Base-by-base conservation (phyloP, 2,329 filamentous ascomycete species). In the Botrytis cinerea region DNA sequence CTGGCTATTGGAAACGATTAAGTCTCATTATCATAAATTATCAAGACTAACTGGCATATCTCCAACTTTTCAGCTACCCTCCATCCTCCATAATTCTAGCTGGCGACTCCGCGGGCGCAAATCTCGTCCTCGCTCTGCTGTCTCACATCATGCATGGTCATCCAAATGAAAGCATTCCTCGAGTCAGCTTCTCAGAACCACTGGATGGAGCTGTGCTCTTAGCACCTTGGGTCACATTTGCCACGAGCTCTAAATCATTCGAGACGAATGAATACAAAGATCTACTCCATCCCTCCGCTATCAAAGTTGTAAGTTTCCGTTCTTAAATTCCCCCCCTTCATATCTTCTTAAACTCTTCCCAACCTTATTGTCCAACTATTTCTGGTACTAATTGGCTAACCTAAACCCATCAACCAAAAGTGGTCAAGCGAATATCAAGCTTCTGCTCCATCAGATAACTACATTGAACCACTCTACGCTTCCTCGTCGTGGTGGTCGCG, bases 31-130 rank as follows among this genome's bases (percentile, higher is more conserved):
- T 87, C 20, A 78, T 81, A 12, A 73, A 87, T 4, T 79, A 79
- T 3, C 9, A 85, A 84, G 0, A 86, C 88, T 78, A 79, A 88
- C 59, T 80, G 84, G 0, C 89, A 91, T 77, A 88, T 89, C 0
- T 88, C 90, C 74, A 83, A 86, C 85, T 86, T 2, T 87, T 88
- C 78, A 86, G 87, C 4, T 87, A 91, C 88, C 61, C 79, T 83
- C 1, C 80, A 25, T 51, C 70, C 59, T 64, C 43, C 45, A 48
- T 89, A 61, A 81, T 86, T 67, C 75, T 89, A 2, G 83, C 80
- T 16, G 86, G 87, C 45, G 87, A 89, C 79, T 88, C 86, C 0
- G 87, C 87, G 22, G 87, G 87, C 70, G 86, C 82, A n/a, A 86
- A 87, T 74, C 80, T 88, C 6, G 78, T 81, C 16, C 73, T 87